Base-by-base conservation (phyloP, 2,329 filamentous ascomycete genomes). In the Sphaerostilbella broomeana region DNA sequence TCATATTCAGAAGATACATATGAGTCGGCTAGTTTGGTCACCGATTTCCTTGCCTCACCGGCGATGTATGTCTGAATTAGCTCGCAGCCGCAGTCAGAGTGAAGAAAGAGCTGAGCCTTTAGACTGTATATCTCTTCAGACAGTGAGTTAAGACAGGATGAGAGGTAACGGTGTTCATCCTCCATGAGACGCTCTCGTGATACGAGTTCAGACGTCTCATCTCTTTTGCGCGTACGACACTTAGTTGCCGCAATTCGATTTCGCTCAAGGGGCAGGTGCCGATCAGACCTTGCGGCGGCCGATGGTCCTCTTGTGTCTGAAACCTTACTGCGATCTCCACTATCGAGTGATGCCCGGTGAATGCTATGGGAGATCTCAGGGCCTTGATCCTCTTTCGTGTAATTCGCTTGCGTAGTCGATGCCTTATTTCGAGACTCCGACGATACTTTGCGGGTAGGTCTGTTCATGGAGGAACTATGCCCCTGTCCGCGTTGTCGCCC, bases 221-320 rank as follows among this genome's bases (percentile, higher is more conserved):
- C 53, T 13, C 56, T 50, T 43, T 58, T 59, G 5, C 56, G 45
- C 10, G 50, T 38, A n/a, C 56, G 56, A 34, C 55, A 59, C 34
- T 57, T 58, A 9, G 53, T 59, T 15, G 56, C 56, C 7, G 56
- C 56, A 16, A 57, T 49, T 35, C 56, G 49, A 36, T 59, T 59
- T 8, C 56, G 56, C 42, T 59, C 56, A 16, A 59, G 47, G 21
- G 55, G 52, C 9, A 48, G 53, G 28, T 49, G 45, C 11, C 52
- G 50, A 10, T 48, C n/a, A n/a, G n/a, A n/a, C n/a, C n/a, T n/a
- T n/a, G n/a, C n/a, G n/a, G n/a, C n/a, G n/a, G n/a, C n/a, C n/a
- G n/a, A n/a, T n/a, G n/a, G n/a, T n/a, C n/a, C n/a, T n/a, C n/a
- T n/a, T n/a, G n/a, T n/a, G n/a, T n/a, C n/a, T n/a, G n/a, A n/a